phyloP scores from a whole-genome alignment of 257 asterid genomes.

The Solanum dulcamara region DNA sequence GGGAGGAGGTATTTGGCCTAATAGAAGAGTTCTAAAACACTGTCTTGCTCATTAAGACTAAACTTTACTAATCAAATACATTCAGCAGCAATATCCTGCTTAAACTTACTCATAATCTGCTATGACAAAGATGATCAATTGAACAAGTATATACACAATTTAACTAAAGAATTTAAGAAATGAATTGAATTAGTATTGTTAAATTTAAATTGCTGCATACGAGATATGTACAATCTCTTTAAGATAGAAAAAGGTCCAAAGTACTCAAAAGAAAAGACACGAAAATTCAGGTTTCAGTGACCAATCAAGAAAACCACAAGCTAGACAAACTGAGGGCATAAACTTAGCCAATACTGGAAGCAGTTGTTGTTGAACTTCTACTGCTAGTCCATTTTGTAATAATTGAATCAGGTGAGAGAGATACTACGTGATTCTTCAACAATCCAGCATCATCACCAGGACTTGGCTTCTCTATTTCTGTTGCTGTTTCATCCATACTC shows the following conservation, averaged over 20 bases:
- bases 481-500: constrained; percentile 13
- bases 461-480: constrained; percentile 22
- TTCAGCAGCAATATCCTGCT: neutral
- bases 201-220: neutral
- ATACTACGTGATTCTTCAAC: constrained; percentile 4
- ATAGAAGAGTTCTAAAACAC: neutral
- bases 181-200: neutral
- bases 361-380: neutral
- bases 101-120: neutral
- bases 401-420: constrained; percentile 20
- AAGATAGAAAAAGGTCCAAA: neutral
- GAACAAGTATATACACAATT: neutral
- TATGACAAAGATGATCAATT: neutral
- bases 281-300: neutral
- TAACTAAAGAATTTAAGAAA: neutral
- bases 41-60: neutral
- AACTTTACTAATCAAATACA: neutral
- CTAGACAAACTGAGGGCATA: neutral
- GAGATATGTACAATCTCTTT: constrained; percentile 7
- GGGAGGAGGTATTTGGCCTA: no score
- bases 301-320: neutral
- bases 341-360: neutral
- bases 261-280: neutral
- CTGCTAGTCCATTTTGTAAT: constrained; percentile 7
- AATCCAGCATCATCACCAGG: constrained; percentile 20